phyloP scores from a whole-genome alignment of 179 eudicot genomes.

The Beta macrorhiza region DNA sequence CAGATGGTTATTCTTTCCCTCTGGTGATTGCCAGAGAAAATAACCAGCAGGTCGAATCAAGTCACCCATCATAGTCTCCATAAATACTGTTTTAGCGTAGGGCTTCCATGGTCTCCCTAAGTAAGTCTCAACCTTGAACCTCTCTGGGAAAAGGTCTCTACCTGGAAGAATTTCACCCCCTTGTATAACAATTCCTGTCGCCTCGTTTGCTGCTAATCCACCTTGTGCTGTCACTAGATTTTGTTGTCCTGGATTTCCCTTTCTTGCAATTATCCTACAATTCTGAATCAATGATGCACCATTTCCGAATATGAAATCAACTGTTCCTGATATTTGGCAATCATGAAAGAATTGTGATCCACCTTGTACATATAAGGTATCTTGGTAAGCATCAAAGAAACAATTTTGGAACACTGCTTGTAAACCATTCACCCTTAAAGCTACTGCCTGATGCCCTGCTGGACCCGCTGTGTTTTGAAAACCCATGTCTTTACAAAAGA shows the following conservation, averaged over 20 bases:
- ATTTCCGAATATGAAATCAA: conserved; percentile 47
- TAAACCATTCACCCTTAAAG: conserved; percentile 34
- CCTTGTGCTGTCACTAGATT: conserved; percentile 46
- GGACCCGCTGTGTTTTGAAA: conserved; percentile 45
- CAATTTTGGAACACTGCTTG: conserved; percentile 39
- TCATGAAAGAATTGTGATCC: conserved; percentile 48
- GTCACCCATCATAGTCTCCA: conserved; percentile 40
- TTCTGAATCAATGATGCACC: conserved; percentile 42
- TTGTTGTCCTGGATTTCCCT: conserved; percentile 28
- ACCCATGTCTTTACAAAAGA: conserved; percentile 40
- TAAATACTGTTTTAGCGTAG: conserved; percentile 37
- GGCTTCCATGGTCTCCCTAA: conserved; percentile 49
- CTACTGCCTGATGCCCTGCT: conserved; percentile 43
- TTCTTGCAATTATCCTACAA: conserved; percentile 26
- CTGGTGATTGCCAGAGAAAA: conserved; percentile 29
- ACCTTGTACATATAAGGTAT: conserved; percentile 42
- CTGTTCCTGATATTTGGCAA: conserved; percentile 37
- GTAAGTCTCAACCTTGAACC: conserved; percentile 27
- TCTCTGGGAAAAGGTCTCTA: conserved; percentile 6
- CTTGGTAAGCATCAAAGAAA: conserved; percentile 42
- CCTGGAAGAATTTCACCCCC: conserved; percentile 31
- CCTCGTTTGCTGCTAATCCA: conserved; percentile 30
- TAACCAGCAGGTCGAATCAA: conserved; percentile 42
- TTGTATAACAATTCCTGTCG: conserved; percentile 44
- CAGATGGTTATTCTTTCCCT: conserved; percentile 6